Percentiles rank a stretch among this genome's conserved stretches.
These are phyloP conservation scores for Fagus sylvatica DNA, from an alignment of 306 rosid species.

Conservation along the genomic window DNA sequence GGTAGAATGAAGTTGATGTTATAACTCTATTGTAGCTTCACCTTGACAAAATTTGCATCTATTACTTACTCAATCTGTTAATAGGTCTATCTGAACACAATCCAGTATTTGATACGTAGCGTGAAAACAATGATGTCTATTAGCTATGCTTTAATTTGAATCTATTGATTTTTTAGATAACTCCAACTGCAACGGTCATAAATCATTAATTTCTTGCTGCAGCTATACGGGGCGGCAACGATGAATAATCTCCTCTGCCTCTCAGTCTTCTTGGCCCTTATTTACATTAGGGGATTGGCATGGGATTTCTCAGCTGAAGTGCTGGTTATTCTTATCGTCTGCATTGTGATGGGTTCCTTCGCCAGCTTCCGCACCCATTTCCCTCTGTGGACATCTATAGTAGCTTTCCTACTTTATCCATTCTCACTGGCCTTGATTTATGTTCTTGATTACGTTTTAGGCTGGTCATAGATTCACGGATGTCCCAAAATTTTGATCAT, in stretches of 20 bases:
- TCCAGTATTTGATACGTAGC: too few species aligned
- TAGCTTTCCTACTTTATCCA: slow-evolving; percentile 84
- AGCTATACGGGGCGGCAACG: slow-evolving; percentile 90
- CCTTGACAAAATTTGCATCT: too few species aligned
- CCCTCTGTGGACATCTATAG: slow-evolving; percentile 85
- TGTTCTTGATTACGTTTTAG: slow-evolving; percentile 82
- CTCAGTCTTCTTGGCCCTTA: slow-evolving; percentile 86
- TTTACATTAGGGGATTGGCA: slow-evolving; percentile 67
- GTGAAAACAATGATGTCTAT: too few species aligned
- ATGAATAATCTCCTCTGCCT: slow-evolving; percentile 88
- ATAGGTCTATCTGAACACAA: too few species aligned
- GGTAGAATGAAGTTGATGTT: too few species aligned
- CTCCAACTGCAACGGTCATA: not conserved
- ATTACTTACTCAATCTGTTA: too few species aligned
- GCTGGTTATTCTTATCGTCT: slow-evolving; percentile 71
- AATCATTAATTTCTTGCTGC: slow-evolving; percentile 29
- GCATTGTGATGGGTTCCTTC: slow-evolving; percentile 66
- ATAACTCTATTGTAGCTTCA: too few species aligned
- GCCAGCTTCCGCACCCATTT: slow-evolving; percentile 81
- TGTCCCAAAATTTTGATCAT: too few species aligned
- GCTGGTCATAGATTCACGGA: slow-evolving; percentile 64
- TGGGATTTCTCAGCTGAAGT: slow-evolving; percentile 96
- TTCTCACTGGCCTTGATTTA: slow-evolving; percentile 79
- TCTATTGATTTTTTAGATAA: not conserved
- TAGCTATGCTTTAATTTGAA: too few species aligned